phyloP scores from a whole-genome alignment of 106 monocot genomes.

The Apostasia shenzhenica region DNA sequence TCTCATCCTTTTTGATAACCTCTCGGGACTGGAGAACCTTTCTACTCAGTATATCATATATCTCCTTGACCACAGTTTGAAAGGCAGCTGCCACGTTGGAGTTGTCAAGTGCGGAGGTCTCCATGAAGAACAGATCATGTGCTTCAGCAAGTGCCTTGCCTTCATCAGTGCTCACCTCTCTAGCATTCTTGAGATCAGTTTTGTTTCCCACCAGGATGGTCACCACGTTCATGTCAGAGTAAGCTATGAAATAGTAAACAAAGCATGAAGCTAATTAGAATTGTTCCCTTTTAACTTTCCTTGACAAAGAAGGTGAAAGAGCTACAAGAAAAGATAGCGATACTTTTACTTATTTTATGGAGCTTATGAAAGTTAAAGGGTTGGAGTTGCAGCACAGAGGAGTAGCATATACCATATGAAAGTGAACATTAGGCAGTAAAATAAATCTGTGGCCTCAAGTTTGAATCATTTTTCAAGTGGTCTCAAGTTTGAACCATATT shows the following conservation, averaged over 20 bases:
- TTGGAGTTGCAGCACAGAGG: not conserved
- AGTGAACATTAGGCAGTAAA: not conserved
- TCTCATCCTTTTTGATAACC: conserved; percentile 1
- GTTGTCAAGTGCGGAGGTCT: conserved; percentile 12
- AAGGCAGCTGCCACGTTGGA: conserved; percentile 7
- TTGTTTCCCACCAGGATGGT: conserved; percentile 18
- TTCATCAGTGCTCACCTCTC: conserved; percentile 10
- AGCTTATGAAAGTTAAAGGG: too few species aligned
- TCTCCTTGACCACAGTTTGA: conserved; percentile 8
- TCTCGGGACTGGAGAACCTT: conserved; percentile 9
- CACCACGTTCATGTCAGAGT: conserved; percentile 17
- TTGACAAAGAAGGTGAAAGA: too few species aligned
- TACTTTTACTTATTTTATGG: not conserved
- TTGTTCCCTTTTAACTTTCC: not conserved
- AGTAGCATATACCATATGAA: not conserved
- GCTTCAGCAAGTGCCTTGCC: conserved; percentile 8
- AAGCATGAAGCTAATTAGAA: not conserved
- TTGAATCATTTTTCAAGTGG: not conserved
- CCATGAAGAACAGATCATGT: conserved; percentile 11
- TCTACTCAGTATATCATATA: conserved; percentile 9
- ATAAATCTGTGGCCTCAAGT: not conserved
- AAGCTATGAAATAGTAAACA: not conserved
- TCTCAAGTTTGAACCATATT: not conserved
- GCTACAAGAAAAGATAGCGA: not conserved
- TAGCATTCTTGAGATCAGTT: conserved; percentile 10